Base-by-base conservation (phyloP, 805 yeast species). In the Jamesozyma jinghongensis region DNA sequence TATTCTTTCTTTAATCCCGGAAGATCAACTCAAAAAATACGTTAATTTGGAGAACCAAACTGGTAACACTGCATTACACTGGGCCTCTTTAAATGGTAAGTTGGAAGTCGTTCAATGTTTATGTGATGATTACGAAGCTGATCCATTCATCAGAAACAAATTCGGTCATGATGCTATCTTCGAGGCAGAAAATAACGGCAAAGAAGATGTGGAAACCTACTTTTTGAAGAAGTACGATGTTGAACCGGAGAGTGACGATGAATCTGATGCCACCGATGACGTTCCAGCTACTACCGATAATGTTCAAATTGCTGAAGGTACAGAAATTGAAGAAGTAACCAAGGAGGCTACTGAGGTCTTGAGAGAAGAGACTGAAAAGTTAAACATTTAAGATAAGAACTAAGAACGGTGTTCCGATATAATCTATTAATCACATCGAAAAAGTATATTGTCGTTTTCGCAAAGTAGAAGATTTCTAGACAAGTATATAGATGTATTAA, bases 21-120 rank as follows among this genome's bases (percentile, higher is more conserved):
- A 41, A 5, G 67, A 59, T 26, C 71, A 76, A 8, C 75, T 76
- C 13, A 61, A 57, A n/a, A 47, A 50, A 13, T 61, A 74, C 32
- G 70, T 77, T 16, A 72, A 75, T 45, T 54, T 62, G 16, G 70
- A 67, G 41, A 92, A 92, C 57, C 82, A 76, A 37, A 76, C 82
- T 17, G 98, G 97, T 2, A 92, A 92, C 60, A 88, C 98, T 0
- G 83, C 97, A 1, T 69, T 92, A 48, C 97, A 92, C 60, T 92
- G 99, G 99, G 97, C 97, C 0, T 74, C 94, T 0, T 74, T 78
- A 49, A 87, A 85, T 53, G 97, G 97, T 1, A 87, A 87, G 52
- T 61, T 85, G 42, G 79, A 74, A 3, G 67, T 81, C 7, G 90
- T 85, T 17, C 64, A 81, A 57, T 52, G 75, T 11, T 66, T 92